These are phyloP conservation scores for Pulchroboletus neoregius DNA, from an alignment of 1,284 basidiomycete species.

Conservation along the genomic window DNA sequence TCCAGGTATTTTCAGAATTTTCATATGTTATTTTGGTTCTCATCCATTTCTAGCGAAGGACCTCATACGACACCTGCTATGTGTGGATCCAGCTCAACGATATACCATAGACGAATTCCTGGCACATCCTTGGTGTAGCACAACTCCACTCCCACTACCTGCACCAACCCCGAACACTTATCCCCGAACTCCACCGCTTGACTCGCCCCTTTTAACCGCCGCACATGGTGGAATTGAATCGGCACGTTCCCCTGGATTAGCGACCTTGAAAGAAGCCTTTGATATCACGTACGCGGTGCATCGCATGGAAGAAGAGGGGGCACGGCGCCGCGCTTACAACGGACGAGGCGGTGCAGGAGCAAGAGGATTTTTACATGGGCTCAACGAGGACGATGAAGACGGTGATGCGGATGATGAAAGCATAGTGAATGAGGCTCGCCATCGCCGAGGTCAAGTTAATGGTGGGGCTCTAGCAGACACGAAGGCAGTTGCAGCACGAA, in stretches of 20 bases:
- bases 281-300: slow-evolving; percentile 99
- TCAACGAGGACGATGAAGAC: slow-evolving; percentile 91
- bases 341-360: slow-evolving; percentile 74
- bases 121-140: slow-evolving; percentile 92
- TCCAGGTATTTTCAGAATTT: slow-evolving; percentile 50
- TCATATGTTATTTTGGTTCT: slow-evolving; percentile 4
- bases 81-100: slow-evolving; percentile 91
- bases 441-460: slow-evolving; percentile 44
- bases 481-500: slow-evolving; percentile 34
- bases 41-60: slow-evolving; percentile 74
- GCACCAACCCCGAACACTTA: slow-evolving; percentile 59
- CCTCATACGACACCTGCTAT: slow-evolving; percentile 90
- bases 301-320: slow-evolving; percentile 98
- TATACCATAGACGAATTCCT: slow-evolving; percentile 99
- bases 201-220: slow-evolving; percentile 87
- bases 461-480: slow-evolving; percentile 34
- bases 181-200: slow-evolving; percentile 57
- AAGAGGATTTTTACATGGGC: slow-evolving; percentile 75
- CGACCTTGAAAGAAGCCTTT: slow-evolving; percentile 95
- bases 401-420: slow-evolving; percentile 44
- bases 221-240: slow-evolving; percentile 69
- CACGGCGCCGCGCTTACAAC: slow-evolving; percentile 75
- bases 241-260: slow-evolving; percentile 87
- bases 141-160: slow-evolving; percentile 56
- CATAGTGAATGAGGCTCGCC: slow-evolving; percentile 44